Conservation (phyloP, 2,329 filamentous ascomycete genomes). For the Parastagonospora avenae region DNA sequence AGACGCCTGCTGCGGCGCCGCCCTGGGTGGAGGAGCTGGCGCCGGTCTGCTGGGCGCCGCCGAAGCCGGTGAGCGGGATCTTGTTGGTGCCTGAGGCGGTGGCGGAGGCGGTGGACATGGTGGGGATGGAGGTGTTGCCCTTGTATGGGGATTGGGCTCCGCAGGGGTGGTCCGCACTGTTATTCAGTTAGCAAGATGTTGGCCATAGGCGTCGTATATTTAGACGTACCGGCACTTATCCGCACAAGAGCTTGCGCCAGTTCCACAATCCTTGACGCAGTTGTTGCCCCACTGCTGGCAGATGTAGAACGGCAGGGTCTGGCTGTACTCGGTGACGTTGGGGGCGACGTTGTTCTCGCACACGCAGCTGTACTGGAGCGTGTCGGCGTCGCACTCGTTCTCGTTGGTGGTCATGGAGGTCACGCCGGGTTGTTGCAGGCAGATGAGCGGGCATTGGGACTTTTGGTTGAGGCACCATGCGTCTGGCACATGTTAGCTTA, state of each 20-base stretch:
- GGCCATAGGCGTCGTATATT: background rate
- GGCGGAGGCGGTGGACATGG: slow-evolving; percentile 50
- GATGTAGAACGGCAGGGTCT: slow-evolving; percentile 78
- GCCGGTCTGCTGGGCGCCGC: slow-evolving; percentile 19
- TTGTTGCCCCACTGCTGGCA: slow-evolving; percentile 74
- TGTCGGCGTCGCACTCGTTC: slow-evolving; percentile 70
- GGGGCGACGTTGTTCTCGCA: slow-evolving; percentile 70
- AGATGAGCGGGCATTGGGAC: slow-evolving; percentile 73
- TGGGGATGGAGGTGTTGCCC: slow-evolving; percentile 61
- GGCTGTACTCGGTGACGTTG: slow-evolving; percentile 76
- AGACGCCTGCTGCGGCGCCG: slow-evolving; percentile 46
- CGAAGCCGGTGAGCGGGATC: slow-evolving; percentile 40
- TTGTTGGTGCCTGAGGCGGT: slow-evolving; percentile 31
- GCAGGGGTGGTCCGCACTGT: slow-evolving; percentile 67
- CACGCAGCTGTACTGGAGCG: slow-evolving; percentile 72
- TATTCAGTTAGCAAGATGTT: slow-evolving; percentile 3
- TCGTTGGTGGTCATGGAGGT: slow-evolving; percentile 52
- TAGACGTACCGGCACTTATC: slow-evolving; percentile 58
- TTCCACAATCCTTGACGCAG: slow-evolving; percentile 64
- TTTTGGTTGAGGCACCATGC: slow-evolving; percentile 70
- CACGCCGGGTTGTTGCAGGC: slow-evolving; percentile 63
- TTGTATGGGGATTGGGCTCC: slow-evolving; percentile 69
- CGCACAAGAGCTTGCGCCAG: slow-evolving; percentile 63
- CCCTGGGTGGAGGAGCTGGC: slow-evolving; percentile 15
- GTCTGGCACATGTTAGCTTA: slow-evolving; percentile 48